Evolutionary conservation across 495 filamentous ascomycete species (phyloP).

Genomic region (Aspergillus biplanus): DNA sequence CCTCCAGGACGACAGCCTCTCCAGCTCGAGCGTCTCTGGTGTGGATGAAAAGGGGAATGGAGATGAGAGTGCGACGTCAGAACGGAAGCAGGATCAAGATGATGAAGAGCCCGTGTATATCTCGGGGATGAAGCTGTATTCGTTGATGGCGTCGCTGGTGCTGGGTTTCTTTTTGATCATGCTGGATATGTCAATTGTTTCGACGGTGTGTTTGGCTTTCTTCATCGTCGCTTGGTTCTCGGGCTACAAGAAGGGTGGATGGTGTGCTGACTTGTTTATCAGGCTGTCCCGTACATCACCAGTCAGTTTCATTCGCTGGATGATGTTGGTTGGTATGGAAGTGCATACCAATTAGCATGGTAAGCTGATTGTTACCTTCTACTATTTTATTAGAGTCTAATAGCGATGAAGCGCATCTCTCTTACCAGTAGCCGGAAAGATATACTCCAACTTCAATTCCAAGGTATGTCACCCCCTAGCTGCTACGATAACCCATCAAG

Average conservation of each 20-base stretch:
- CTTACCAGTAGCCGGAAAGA: constrained; percentile 39
- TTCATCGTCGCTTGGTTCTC: neutral
- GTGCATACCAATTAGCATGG: neutral
- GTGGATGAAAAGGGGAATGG: no score
- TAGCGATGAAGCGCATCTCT: constrained; percentile 28
- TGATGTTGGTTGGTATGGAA: neutral
- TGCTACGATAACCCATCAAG: no score
- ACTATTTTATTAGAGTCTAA: neutral
- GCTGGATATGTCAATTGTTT: neutral
- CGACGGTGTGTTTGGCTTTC: neutral
- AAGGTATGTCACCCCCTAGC: constrained; percentile 18
- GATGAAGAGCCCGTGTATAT: neutral
- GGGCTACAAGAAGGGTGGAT: no score
- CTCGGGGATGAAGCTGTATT: neutral
- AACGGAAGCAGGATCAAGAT: no score
- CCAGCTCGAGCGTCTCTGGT: no score
- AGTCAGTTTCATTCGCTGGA: neutral
- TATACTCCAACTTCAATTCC: constrained; percentile 36
- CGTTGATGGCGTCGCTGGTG: neutral
- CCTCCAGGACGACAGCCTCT: no score
- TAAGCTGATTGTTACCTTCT: neutral
- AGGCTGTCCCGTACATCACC: neutral
- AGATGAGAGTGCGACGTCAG: no score
- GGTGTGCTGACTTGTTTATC: no score
- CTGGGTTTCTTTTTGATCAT: neutral